A percentile compares a stretch with the other conserved stretches of the same genome.
Evolutionary conservation across 805 yeast genomes (phyloP).

Genomic region (Saccharomycopsis capsularis): DNA sequence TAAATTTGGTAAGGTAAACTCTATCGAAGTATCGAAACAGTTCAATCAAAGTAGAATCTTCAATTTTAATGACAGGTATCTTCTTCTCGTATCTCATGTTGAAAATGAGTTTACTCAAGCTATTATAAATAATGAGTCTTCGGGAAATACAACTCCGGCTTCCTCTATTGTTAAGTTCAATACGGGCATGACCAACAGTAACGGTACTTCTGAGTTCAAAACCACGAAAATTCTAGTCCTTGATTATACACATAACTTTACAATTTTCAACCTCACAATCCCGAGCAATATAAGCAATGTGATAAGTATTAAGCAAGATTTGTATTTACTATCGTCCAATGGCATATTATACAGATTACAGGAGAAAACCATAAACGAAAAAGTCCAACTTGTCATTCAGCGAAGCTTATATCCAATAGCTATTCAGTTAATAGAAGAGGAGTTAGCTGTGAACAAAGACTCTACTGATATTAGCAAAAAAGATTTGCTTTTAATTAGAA

Average conservation of each 20-base stretch:
- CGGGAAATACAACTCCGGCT: not conserved
- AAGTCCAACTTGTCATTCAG: conserved; percentile 59
- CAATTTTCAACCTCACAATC: conserved; percentile 64
- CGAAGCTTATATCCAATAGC: conserved; percentile 71
- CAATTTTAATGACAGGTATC: conserved; percentile 29
- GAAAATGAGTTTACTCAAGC: conserved; percentile 24
- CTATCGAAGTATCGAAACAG: conserved; percentile 20
- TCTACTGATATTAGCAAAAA: conserved; percentile 23
- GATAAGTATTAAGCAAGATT: conserved; percentile 40
- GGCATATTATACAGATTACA: conserved; percentile 64
- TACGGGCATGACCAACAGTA: conserved; percentile 13
- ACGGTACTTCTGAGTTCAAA: conserved; percentile 4
- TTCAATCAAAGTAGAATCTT: conserved; percentile 12
- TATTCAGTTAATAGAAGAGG: conserved; percentile 49
- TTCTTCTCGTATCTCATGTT: conserved; percentile 53
- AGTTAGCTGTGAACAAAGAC: conserved; percentile 19
- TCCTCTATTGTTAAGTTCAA: conserved; percentile 22
- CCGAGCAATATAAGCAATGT: conserved; percentile 56
- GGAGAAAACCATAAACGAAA: conserved; percentile 61
- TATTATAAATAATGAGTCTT: not conserved
- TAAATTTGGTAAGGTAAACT: conserved; percentile 20
- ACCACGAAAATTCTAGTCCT: conserved; percentile 38
- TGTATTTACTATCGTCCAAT: conserved; percentile 62
- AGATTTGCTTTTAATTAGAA: conserved; percentile 38
- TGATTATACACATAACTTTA: conserved; percentile 62